phyloP scores from a whole-genome alignment of 352 stramenopile species.

The Pseudoperonospora humuli region DNA sequence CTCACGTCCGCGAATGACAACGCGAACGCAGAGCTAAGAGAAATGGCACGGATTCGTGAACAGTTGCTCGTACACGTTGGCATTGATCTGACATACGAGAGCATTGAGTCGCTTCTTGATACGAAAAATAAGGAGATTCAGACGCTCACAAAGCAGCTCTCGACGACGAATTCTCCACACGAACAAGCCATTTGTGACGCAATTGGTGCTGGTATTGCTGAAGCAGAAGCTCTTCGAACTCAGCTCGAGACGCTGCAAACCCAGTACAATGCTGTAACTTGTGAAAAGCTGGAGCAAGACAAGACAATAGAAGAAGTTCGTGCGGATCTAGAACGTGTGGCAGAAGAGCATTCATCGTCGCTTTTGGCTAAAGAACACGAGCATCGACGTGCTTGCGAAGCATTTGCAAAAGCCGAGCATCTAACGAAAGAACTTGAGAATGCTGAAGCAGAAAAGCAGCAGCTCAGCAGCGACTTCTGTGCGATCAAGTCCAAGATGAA shows the following conservation, averaged over 20 bases:
- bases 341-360: slow-evolving; percentile 13
- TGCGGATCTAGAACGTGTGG: slow-evolving; percentile 16
- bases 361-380: slow-evolving; percentile 14
- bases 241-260: slow-evolving; percentile 16
- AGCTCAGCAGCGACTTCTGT: slow-evolving; percentile 11
- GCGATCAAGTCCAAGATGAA: slow-evolving; percentile 15
- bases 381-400: slow-evolving; percentile 2
- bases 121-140: slow-evolving; percentile 44
- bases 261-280: slow-evolving; percentile 6
- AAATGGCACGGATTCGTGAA: slow-evolving; percentile 33
- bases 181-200: slow-evolving; percentile 17
- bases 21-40: slow-evolving; percentile 19
- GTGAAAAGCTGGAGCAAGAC: slow-evolving; percentile 5
- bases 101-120: slow-evolving; percentile 37
- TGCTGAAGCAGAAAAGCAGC: slow-evolving; percentile 5
- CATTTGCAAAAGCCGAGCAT: slow-evolving; percentile 1
- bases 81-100: slow-evolving; percentile 36
- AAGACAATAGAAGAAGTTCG: slow-evolving; percentile 18
- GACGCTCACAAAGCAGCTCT: slow-evolving; percentile 27
- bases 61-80: slow-evolving; percentile 31
- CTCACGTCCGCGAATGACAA: slow-evolving; percentile 18
- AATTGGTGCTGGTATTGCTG: slow-evolving; percentile 13
- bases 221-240: slow-evolving; percentile 12
- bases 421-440: slow-evolving; percentile 7
- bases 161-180: slow-evolving; percentile 7